Conservation (phyloP, 768 basidiomycete genomes). For the Boletus tomentosulus region DNA sequence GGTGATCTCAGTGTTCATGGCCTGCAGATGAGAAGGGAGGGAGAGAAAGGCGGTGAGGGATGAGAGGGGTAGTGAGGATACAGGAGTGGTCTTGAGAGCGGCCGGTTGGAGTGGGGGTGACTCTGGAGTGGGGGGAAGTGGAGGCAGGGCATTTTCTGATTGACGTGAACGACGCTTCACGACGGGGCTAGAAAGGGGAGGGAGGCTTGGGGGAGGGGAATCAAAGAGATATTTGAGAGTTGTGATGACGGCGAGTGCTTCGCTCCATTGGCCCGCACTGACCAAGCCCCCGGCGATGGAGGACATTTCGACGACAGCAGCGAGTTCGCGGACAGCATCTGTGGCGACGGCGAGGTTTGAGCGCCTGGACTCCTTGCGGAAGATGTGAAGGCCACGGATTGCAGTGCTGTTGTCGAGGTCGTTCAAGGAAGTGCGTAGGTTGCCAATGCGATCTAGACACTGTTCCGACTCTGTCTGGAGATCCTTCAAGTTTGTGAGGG, state of each 20-base stretch:
- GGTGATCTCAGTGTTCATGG: conserved; percentile 71
- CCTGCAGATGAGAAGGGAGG: conserved; percentile 69
- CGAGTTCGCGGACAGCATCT: conserved; percentile 60
- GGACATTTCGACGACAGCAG: conserved; percentile 73
- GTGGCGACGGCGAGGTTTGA: conserved; percentile 56
- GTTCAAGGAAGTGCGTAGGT: conserved; percentile 64
- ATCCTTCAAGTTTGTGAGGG: conserved; percentile 89
- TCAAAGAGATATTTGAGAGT: conserved; percentile 61
- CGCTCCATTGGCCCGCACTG: conserved; percentile 83
- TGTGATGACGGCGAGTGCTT: conserved; percentile 74
- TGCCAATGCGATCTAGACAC: conserved; percentile 71
- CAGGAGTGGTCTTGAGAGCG: conserved; percentile 27
- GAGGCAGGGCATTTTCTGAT: conserved; percentile 21
- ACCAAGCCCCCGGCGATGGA: conserved; percentile 69
- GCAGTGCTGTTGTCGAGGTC: conserved; percentile 78
- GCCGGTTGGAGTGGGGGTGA: conserved; percentile 9
- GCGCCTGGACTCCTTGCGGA: conserved; percentile 60
- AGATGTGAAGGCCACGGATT: conserved; percentile 72
- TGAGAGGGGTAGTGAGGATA: conserved; percentile 52
- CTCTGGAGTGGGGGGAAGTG: conserved; percentile 38
- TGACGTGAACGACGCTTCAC: conserved; percentile 7
- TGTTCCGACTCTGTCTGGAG: conserved; percentile 85
- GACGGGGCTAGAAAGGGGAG: conserved; percentile 1
- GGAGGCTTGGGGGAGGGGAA: conserved; percentile 3
- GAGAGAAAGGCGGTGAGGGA: conserved; percentile 69